These are phyloP conservation scores for Coriolopsis trogii DNA, from an alignment of 1,284 basidiomycete genomes.

Conservation along the genomic window DNA sequence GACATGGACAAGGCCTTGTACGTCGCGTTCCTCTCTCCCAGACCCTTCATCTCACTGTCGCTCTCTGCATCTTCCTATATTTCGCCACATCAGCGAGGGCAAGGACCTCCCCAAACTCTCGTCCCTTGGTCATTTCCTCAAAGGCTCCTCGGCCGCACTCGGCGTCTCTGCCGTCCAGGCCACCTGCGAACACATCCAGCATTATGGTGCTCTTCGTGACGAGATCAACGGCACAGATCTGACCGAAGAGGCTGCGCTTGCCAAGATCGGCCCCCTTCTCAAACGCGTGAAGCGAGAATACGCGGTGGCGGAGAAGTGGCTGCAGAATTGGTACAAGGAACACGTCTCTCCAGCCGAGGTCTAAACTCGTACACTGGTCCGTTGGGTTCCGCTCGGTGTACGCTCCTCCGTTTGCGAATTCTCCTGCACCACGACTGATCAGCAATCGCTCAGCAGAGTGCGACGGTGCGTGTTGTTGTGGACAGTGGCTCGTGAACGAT, in stretches of 20 bases:
- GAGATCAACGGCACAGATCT: conserved; percentile 51
- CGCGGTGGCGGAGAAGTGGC: conserved; percentile 54
- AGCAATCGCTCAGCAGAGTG: too few species aligned
- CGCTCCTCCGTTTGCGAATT: too few species aligned
- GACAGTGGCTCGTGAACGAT: too few species aligned
- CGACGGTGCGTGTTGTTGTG: too few species aligned
- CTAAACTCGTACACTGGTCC: conserved; percentile 7
- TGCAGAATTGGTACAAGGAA: conserved; percentile 50
- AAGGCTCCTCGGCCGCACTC: conserved; percentile 91
- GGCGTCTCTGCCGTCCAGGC: conserved; percentile 81
- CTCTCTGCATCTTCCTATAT: conserved; percentile 14
- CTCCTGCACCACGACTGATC: too few species aligned
- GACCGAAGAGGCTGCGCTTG: conserved; percentile 60
- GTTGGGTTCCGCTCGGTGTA: background rate
- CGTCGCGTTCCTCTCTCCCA: conserved; percentile 38
- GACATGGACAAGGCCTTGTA: conserved; percentile 83
- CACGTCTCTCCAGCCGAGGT: conserved; percentile 15
- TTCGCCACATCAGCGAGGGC: conserved; percentile 42
- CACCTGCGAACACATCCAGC: conserved; percentile 89
- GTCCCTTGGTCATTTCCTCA: conserved; percentile 88
- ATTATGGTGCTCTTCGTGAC: conserved; percentile 72
- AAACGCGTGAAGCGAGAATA: conserved; percentile 60
- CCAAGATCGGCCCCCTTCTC: conserved; percentile 59
- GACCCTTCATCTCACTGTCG: conserved; percentile 7
- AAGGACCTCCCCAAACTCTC: conserved; percentile 72